Base-by-base conservation (phyloP, 305 asterid species). In the Fraxinus dipetala region DNA sequence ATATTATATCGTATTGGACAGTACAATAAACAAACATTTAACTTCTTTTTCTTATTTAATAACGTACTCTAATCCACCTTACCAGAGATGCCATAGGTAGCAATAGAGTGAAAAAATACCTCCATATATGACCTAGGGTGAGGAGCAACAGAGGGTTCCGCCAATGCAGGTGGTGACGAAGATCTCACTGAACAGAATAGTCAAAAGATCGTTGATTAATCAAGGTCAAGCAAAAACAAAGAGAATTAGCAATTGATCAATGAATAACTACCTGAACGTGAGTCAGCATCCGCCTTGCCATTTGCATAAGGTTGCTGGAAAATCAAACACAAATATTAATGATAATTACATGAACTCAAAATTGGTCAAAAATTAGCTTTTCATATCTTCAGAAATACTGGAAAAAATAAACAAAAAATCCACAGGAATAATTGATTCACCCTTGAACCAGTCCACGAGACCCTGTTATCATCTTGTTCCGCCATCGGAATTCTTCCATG, bases 91-190 rank as follows among this genome's bases (percentile, higher is more conserved):
- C 56, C 78, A 48, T 9, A 61, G 36, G 28, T 56, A 26, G 73
- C 34, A 28, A 65, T 18, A 0, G 73, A 16, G 36, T 26, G 65
- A 87, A 83, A 82, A 79, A 36, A 78, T 87, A 95, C 99, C 92
- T 96, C 99, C 95, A 85, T 91, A 83, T 96, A 96, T 7, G 99
- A 91, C 85, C 89, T 89, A 14, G 97, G 93, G 77, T 93, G 97
- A 85, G 96, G 95, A 81, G 93, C 91, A 81, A 59, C 92, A 77
- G 98, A 85, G 40, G 97, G 92, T 83, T 92, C 97, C 78, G 77
- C 87, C 78, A 94, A 54, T 76, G 89, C 87, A 81, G 98, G 90
- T 75, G 96, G 96, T 18, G 97, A 91, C 45, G 83, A 67, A 85
- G 99, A 87, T 87, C 92, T 89, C 87, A 79, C 99, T 96, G 93